A percentile compares a stretch with the other conserved stretches of the same genome.
Evolutionary conservation across 1,284 basidiomycete species (phyloP).

Genomic region (Marasmius tenuissimus): DNA sequence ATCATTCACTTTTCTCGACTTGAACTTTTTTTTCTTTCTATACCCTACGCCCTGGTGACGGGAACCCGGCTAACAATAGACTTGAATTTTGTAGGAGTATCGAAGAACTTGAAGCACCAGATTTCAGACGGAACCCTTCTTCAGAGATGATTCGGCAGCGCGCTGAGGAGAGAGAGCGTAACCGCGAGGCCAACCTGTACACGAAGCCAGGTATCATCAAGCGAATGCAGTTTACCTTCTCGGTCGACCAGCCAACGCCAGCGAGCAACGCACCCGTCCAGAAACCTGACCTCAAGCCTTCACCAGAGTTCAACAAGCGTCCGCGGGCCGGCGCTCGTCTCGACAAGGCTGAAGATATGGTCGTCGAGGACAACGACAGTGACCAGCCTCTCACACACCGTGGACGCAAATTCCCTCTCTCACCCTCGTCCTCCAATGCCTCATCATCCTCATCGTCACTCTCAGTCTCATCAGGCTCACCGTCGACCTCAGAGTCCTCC

Average conservation of each 20-base stretch:
- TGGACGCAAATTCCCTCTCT: constrained; percentile 32
- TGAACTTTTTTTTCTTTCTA: constrained; percentile 27
- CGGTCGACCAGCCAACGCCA: constrained; percentile 65
- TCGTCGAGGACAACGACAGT: constrained; percentile 31
- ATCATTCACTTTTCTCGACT: constrained; percentile 3
- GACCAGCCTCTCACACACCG: constrained; percentile 41
- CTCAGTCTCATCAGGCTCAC: not conserved
- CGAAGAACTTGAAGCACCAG: constrained; percentile 76
- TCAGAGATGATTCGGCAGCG: constrained; percentile 76
- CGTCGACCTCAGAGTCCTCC: not conserved
- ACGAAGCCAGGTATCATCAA: constrained; percentile 68
- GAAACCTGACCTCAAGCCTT: constrained; percentile 68
- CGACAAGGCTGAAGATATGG: constrained; percentile 26
- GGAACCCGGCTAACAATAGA: not conserved
- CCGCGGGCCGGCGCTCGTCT: constrained; percentile 16
- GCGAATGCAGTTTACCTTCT: constrained; percentile 84
- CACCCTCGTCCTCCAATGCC: constrained; percentile 8
- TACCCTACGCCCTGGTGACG: not conserved
- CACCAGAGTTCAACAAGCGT: constrained; percentile 62
- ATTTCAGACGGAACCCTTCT: constrained; percentile 70
- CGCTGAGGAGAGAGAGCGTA: constrained; percentile 76
- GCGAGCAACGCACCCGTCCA: constrained; percentile 46
- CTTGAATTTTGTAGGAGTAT: constrained; percentile 54
- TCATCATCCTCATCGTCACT: constrained; percentile 3
- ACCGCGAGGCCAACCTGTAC: constrained; percentile 66